Percentiles rank a stretch among this genome's conserved stretches.
Conservation (phyloP, 148 eudicot genomes). For the Rhododendron ovatum region DNA sequence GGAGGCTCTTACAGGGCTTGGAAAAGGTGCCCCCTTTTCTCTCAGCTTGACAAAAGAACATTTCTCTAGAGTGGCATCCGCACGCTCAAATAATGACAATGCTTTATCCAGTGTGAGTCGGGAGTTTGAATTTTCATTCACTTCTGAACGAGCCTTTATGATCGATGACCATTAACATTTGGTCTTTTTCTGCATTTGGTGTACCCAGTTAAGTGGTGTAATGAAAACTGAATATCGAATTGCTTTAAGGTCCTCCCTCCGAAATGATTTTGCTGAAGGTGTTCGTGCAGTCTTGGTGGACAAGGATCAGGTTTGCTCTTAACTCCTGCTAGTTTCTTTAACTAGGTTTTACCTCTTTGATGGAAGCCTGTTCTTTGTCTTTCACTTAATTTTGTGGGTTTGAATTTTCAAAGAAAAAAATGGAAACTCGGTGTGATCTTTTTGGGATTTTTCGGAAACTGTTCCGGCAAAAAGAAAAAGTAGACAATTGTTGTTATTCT, state of each 20-base stretch:
- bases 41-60: conserved; percentile 61
- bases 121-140: background rate
- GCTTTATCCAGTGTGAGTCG: conserved; percentile 60
- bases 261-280: conserved; percentile 85
- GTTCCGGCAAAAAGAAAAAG: background rate
- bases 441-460: background rate
- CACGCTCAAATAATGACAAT: conserved; percentile 34
- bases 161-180: conserved; percentile 6
- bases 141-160: background rate
- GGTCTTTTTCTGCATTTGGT: conserved; percentile 14
- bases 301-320: conserved; percentile 80
- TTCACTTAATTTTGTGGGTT: background rate
- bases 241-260: conserved; percentile 68
- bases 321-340: background rate
- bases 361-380: background rate
- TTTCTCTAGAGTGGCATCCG: conserved; percentile 79
- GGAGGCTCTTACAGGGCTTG: conserved; percentile 72
- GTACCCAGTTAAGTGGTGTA: conserved; percentile 62
- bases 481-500: background rate
- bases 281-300: conserved; percentile 90
- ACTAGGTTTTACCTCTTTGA: background rate
- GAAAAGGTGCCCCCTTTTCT: conserved; percentile 83
- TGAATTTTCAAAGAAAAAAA: background rate
- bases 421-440: background rate
- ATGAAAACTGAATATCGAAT: conserved; percentile 92